Evolutionary conservation across 2,329 filamentous ascomycete genomes (phyloP).

Genomic region (Fusarium piperis): DNA sequence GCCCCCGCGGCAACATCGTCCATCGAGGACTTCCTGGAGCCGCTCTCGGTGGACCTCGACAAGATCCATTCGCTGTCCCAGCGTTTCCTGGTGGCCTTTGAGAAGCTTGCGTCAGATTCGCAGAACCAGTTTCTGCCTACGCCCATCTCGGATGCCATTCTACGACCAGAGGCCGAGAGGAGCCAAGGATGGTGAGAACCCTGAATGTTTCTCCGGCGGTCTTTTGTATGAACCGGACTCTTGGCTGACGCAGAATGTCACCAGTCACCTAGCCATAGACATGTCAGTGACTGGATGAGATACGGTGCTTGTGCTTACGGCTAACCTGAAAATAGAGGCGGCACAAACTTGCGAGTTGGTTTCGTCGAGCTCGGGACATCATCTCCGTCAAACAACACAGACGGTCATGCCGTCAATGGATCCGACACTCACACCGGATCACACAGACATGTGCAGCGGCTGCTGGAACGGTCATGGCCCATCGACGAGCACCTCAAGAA

Average conservation of each 20-base stretch:
- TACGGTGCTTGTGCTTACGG: background rate
- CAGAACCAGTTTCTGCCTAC: constrained; percentile 67
- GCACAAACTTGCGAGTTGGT: constrained; percentile 74
- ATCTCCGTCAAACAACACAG: background rate
- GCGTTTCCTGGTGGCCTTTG: constrained; percentile 59
- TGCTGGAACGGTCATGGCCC: constrained; percentile 77
- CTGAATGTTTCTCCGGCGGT: background rate
- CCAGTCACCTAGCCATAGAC: constrained; percentile 70
- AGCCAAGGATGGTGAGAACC: constrained; percentile 60
- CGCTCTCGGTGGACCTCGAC: constrained; percentile 59
- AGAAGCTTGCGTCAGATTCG: constrained; percentile 61
- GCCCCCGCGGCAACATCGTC: constrained; percentile 16
- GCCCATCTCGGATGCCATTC: constrained; percentile 68
- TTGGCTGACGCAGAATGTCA: constrained; percentile 20
- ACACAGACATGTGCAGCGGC: constrained; percentile 59
- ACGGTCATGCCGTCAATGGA: constrained; percentile 17
- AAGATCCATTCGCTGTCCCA: constrained; percentile 59
- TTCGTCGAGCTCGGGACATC: constrained; percentile 68
- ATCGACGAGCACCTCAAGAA: constrained; percentile 78
- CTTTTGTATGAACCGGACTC: background rate
- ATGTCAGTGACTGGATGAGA: constrained; percentile 60
- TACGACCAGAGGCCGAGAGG: constrained; percentile 57
- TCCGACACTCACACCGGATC: constrained; percentile 27
- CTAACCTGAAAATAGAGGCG: constrained; percentile 64
- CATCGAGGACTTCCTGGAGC: constrained; percentile 59